phyloP scores from a whole-genome alignment of 768 basidiomycete species.

The Amanita inopinata region DNA sequence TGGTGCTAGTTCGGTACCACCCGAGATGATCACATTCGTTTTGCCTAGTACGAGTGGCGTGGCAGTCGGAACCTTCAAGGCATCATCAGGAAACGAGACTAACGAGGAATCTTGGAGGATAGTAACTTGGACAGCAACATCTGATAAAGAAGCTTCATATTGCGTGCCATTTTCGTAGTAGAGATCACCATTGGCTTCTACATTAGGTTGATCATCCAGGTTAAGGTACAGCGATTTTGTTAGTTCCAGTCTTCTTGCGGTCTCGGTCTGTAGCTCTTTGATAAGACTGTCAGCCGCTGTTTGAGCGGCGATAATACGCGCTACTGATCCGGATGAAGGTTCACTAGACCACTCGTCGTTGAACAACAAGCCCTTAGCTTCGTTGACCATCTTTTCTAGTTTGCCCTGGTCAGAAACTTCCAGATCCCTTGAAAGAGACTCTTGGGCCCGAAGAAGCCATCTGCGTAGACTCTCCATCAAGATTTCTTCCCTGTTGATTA shows the following conservation, averaged over 20 bases:
- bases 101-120: too few species aligned
- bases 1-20: too few species aligned
- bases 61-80: too few species aligned
- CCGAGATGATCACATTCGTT: too few species aligned
- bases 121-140: constrained; percentile 3
- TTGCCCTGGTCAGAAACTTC: constrained; percentile 20
- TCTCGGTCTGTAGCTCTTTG: constrained; percentile 49
- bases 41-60: too few species aligned
- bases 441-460: constrained; percentile 45
- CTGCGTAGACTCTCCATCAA: constrained; percentile 42
- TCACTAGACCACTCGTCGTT: constrained; percentile 19
- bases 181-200: not conserved
- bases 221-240: constrained; percentile 23
- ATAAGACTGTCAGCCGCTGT: constrained; percentile 41
- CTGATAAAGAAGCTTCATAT: not conserved
- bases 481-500: constrained; percentile 57
- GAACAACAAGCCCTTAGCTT: constrained; percentile 16
- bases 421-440: constrained; percentile 22
- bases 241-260: constrained; percentile 35
- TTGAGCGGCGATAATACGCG: constrained; percentile 40
- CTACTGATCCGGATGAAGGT: constrained; percentile 34
- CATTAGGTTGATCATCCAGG: constrained; percentile 1
- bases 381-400: constrained; percentile 20
- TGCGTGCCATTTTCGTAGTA: constrained; percentile 6
- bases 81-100: too few species aligned